Conservation (phyloP, 768 basidiomycete genomes). For the Podaxis rugospora region DNA sequence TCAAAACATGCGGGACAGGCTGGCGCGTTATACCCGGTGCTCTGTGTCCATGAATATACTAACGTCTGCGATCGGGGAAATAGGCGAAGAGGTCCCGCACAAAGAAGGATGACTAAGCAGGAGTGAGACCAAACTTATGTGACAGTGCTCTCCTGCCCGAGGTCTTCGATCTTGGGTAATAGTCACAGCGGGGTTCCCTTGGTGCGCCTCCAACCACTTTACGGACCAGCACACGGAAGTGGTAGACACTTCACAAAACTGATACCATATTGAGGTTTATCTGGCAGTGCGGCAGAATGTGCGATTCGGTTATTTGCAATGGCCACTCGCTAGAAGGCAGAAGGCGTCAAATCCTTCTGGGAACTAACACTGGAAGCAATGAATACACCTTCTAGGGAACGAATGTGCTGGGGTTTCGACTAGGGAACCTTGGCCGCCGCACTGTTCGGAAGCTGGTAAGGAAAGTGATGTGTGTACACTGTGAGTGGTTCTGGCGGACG, state of each 20-base stretch:
- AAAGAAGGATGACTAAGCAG: background rate
- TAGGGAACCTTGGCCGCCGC: background rate
- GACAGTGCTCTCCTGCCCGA: background rate
- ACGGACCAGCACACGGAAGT: background rate
- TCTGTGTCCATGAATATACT: too few relatives aligned
- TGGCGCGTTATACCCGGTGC: too few relatives aligned
- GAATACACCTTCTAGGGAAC: background rate
- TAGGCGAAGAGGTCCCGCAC: background rate
- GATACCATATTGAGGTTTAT: background rate
- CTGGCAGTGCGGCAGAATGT: background rate
- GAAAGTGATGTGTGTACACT: background rate
- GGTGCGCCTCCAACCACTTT: background rate
- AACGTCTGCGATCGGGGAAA: too few relatives aligned
- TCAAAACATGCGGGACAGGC: too few relatives aligned
- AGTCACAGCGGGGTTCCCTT: background rate
- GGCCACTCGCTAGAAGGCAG: background rate
- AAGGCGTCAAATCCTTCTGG: slow-evolving; percentile 4
- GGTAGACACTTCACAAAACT: background rate
- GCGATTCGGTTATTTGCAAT: background rate
- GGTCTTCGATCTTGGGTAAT: background rate
- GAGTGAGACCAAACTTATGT: background rate
- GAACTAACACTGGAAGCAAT: background rate
- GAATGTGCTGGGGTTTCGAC: background rate
- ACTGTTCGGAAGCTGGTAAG: background rate
- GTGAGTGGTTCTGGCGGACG: background rate